Evolutionary conservation across 805 yeast species (phyloP).

Genomic region (Candida corydali): DNA sequence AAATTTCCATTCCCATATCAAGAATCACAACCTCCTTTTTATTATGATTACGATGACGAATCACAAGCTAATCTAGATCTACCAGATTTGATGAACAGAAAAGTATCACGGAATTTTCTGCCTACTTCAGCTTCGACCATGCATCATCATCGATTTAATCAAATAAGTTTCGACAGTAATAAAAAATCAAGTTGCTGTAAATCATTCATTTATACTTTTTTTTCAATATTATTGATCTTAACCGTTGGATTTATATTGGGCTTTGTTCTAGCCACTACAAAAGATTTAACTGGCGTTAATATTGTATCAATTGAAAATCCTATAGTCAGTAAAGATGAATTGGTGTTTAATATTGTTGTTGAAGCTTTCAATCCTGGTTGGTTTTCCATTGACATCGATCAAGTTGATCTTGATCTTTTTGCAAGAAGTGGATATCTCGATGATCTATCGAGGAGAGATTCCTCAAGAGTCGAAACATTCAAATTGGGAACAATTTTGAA

Average conservation of each 20-base stretch:
- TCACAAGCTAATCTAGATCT: constrained; percentile 11
- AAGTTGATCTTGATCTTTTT: constrained; percentile 78
- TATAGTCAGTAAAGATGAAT: constrained; percentile 76
- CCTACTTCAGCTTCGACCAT: constrained; percentile 3
- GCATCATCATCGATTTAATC: constrained; percentile 19
- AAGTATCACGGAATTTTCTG: constrained; percentile 12
- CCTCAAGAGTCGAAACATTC: constrained; percentile 51
- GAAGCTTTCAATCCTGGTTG: constrained; percentile 88
- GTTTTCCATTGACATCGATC: constrained; percentile 56
- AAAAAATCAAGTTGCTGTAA: constrained; percentile 20
- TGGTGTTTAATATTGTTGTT: constrained; percentile 72
- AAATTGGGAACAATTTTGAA: constrained; percentile 64
- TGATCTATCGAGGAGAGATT: constrained; percentile 13
- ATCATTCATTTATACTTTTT: constrained; percentile 39
- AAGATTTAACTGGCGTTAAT: constrained; percentile 68
- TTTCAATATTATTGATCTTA: constrained; percentile 48
- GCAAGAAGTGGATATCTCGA: constrained; percentile 60
- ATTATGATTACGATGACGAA: constrained; percentile 29
- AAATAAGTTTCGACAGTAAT: constrained; percentile 15
- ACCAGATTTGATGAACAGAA: constrained; percentile 9
- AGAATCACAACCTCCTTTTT: constrained; percentile 11
- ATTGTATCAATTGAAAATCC: constrained; percentile 64
- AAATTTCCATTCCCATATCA: constrained; percentile 32
- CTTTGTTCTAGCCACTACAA: constrained; percentile 78
- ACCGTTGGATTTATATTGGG: constrained; percentile 78